Percentiles rank a stretch among this genome's conserved stretches.
Conservation (phyloP, 768 basidiomycete species). For the Cystobasidiopsis lactophilus region DNA sequence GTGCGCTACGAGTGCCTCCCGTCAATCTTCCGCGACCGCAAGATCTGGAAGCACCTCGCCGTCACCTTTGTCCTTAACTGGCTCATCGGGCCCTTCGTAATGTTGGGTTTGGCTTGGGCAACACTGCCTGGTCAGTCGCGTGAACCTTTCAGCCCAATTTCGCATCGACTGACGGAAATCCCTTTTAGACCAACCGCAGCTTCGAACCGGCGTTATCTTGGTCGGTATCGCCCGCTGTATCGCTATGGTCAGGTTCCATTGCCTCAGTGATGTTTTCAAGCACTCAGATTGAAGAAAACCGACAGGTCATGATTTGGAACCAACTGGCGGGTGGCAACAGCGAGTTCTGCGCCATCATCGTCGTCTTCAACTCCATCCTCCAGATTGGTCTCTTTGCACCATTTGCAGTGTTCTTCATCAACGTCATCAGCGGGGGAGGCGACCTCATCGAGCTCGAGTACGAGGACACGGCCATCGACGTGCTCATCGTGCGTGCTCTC, state of each 20-base stretch:
- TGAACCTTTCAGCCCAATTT: not conserved
- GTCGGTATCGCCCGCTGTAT: constrained; percentile 55
- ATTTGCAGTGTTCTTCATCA: constrained; percentile 48
- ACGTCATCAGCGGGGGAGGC: constrained; percentile 39
- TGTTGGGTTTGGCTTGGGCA: constrained; percentile 71
- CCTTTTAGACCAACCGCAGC: too few species aligned
- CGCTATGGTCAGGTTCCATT: constrained; percentile 23
- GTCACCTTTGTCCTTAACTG: constrained; percentile 37
- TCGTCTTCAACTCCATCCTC: constrained; percentile 54
- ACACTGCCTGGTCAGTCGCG: constrained; percentile 44
- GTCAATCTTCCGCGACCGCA: constrained; percentile 31
- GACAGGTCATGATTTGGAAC: constrained; percentile 39
- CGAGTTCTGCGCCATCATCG: constrained; percentile 52
- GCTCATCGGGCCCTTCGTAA: constrained; percentile 37
- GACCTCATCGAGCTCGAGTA: constrained; percentile 34
- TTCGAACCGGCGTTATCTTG: constrained; percentile 55
- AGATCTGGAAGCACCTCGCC: constrained; percentile 44
- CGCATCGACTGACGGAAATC: too few species aligned
- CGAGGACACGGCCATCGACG: constrained; percentile 39
- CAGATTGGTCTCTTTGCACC: constrained; percentile 61
- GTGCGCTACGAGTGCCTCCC: constrained; percentile 56
- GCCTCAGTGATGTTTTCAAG: constrained; percentile 12
- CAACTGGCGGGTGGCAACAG: constrained; percentile 44
- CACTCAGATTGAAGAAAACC: constrained; percentile 23
- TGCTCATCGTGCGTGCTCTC: constrained; percentile 39